These are phyloP conservation scores for Rubia peregrina DNA, from an alignment of 305 asterid genomes.

Conservation along the genomic window DNA sequence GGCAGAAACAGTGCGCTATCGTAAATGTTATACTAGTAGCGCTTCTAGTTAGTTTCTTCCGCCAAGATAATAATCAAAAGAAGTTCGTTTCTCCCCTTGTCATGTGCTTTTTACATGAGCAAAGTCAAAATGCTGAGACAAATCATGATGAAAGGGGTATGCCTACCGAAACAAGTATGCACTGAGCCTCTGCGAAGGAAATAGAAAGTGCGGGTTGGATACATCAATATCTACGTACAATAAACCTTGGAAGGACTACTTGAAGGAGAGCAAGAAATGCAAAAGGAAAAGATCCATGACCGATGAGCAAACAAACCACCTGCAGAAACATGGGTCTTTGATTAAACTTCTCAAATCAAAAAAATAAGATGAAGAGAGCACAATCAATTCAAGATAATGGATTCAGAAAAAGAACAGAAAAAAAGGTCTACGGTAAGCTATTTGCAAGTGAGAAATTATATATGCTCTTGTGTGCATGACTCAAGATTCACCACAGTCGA, in stretches of 20 bases:
- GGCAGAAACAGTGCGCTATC: too few relatives aligned
- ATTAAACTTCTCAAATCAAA: neutral
- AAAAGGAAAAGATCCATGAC: neutral
- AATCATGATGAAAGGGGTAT: neutral
- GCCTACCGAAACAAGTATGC: neutral
- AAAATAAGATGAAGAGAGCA: neutral
- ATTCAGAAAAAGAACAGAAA: too few relatives aligned
- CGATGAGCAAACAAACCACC: neutral
- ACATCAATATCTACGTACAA: neutral
- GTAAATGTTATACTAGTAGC: neutral
- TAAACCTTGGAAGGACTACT: neutral
- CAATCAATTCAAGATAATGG: neutral
- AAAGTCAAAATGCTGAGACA: neutral
- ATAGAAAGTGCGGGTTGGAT: neutral
- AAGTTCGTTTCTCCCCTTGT: neutral
- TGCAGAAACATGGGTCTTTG: neutral
- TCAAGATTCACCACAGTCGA: too few relatives aligned
- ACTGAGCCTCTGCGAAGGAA: neutral
- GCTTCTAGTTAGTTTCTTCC: neutral
- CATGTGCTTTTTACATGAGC: neutral
- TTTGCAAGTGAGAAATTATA: neutral
- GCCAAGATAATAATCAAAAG: neutral
- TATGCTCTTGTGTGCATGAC: neutral
- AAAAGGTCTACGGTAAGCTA: neutral
- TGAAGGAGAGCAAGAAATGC: neutral